Conservation (phyloP, 179 eudicot genomes). For the Silene vulgaris region DNA sequence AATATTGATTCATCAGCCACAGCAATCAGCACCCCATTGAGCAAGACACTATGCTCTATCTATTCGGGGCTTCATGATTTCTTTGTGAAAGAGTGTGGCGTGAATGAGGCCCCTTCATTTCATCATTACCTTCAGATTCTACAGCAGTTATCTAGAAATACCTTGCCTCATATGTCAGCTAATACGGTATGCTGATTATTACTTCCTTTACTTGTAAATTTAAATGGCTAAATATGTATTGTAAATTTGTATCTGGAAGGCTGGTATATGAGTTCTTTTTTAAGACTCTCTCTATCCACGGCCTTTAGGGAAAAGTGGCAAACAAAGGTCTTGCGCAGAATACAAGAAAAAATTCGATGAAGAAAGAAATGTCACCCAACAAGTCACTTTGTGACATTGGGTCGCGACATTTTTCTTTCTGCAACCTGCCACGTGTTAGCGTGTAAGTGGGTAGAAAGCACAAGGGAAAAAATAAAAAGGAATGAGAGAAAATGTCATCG, state of each 20-base stretch:
- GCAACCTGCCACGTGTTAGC: too few relatives aligned
- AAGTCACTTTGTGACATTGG: too few relatives aligned
- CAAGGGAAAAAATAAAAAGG: too few relatives aligned
- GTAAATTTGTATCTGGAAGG: background rate
- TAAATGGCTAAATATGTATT: background rate
- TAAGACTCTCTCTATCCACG: too few relatives aligned
- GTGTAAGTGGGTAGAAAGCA: too few relatives aligned
- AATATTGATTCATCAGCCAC: conserved; percentile 21
- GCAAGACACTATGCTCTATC: conserved; percentile 47
- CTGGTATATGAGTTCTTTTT: background rate
- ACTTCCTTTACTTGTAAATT: background rate
- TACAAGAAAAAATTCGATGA: too few relatives aligned
- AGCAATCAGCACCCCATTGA: conserved; percentile 22
- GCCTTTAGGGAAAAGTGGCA: too few relatives aligned
- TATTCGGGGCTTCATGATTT: conserved; percentile 76
- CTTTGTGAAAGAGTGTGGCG: conserved; percentile 83
- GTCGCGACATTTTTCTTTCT: too few relatives aligned
- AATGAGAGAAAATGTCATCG: too few relatives aligned
- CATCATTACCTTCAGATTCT: conserved; percentile 64
- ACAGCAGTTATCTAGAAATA: conserved; percentile 52
- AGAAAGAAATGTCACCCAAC: too few relatives aligned
- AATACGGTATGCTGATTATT: conserved; percentile 40
- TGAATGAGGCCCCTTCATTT: conserved; percentile 54
- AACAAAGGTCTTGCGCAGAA: too few relatives aligned
- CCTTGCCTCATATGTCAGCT: conserved; percentile 65